These are phyloP conservation scores for Euphrasia arctica DNA, from an alignment of 305 asterid genomes.

Conservation along the genomic window DNA sequence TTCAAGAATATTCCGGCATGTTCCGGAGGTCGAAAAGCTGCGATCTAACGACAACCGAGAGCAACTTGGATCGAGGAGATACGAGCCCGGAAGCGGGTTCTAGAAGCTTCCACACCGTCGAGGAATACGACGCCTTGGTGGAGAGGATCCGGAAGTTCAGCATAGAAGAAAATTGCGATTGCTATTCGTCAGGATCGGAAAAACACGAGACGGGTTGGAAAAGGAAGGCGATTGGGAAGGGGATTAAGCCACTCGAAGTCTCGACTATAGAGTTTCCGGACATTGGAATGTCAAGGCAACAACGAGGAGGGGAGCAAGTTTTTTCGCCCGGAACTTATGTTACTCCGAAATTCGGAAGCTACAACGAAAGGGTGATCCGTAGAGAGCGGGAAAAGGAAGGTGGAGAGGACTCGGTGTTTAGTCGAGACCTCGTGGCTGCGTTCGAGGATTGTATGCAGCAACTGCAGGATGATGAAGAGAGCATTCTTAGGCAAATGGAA, in stretches of 20 bases:
- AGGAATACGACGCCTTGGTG: constrained; percentile 42
- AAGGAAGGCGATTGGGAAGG: constrained; percentile 37
- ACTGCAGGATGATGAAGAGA: constrained; percentile 42
- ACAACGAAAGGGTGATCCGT: constrained; percentile 23
- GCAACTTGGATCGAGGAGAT: constrained; percentile 25
- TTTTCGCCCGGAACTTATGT: constrained; percentile 32
- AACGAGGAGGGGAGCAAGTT: constrained; percentile 26
- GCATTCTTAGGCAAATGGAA: constrained; percentile 36
- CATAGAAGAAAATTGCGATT: constrained; percentile 11
- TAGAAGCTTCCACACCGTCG: constrained; percentile 50
- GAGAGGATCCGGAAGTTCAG: constrained; percentile 32
- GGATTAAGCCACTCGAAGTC: constrained; percentile 39
- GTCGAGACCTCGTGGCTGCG: constrained; percentile 45
- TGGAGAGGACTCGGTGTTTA: constrained; percentile 21
- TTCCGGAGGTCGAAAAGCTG: no score
- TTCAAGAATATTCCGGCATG: not conserved
- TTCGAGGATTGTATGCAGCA: constrained; percentile 49
- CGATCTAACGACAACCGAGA: constrained; percentile 10
- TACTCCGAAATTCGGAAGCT: constrained; percentile 53
- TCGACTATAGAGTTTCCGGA: constrained; percentile 31
- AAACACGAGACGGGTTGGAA: constrained; percentile 35
- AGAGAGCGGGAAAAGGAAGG: not conserved
- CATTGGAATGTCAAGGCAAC: constrained; percentile 26
- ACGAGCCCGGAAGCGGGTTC: constrained; percentile 30
- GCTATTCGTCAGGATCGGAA: not conserved